These are phyloP conservation scores for Cutaneotrichosporon cutaneum DNA, from an alignment of 1,284 basidiomycete species.

Conservation along the genomic window DNA sequence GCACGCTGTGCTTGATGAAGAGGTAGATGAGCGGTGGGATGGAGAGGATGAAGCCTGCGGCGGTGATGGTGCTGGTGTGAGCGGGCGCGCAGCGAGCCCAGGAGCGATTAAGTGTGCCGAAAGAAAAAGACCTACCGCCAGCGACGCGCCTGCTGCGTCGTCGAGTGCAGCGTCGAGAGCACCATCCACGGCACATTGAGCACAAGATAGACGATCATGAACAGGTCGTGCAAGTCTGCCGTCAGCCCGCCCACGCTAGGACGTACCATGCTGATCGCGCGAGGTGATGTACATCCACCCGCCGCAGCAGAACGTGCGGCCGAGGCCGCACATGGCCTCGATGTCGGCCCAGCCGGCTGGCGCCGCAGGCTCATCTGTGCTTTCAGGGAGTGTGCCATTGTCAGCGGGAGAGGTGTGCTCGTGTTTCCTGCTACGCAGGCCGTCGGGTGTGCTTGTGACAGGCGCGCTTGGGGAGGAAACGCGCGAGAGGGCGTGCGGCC, in stretches of 20 bases:
- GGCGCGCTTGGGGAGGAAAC: background rate
- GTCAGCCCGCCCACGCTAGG: background rate
- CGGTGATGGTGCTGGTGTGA: background rate
- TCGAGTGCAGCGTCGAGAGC: conserved; percentile 60
- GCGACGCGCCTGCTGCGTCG: conserved; percentile 14
- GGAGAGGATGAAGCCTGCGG: conserved; percentile 61
- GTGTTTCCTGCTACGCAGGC: background rate
- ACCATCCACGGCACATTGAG: conserved; percentile 86
- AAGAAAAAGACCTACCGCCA: conserved; percentile 13
- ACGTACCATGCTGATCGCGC: conserved; percentile 48
- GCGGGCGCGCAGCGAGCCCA: background rate
- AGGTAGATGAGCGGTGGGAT: conserved; percentile 76
- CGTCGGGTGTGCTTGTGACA: background rate
- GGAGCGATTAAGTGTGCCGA: background rate
- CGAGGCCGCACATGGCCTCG: conserved; percentile 65
- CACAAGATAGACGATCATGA: conserved; percentile 82
- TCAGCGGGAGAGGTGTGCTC: background rate
- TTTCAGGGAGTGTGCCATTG: background rate
- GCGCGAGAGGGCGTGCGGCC: background rate
- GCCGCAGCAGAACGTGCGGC: conserved; percentile 73
- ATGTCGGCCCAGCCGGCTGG: conserved; percentile 15
- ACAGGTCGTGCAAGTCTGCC: conserved; percentile 77
- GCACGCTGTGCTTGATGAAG: conserved; percentile 78
- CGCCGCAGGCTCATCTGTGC: background rate
- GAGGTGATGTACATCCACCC: conserved; percentile 90